These are phyloP conservation scores for Nicotiana tomentosiformis DNA, from an alignment of 257 asterid species.

Conservation along the genomic window DNA sequence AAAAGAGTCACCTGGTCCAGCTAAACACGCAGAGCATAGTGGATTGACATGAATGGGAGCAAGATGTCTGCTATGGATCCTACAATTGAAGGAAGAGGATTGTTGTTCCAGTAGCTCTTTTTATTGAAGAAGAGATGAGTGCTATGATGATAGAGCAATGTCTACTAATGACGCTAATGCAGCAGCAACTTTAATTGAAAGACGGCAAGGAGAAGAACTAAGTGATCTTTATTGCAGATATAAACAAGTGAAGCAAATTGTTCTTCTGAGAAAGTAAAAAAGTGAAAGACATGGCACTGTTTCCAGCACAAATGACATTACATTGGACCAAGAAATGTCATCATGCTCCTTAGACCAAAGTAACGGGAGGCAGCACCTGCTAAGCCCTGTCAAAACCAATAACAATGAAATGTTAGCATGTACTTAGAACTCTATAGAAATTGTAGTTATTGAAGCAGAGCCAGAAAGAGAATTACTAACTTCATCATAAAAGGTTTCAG, in stretches of 20 bases:
- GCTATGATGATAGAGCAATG: not conserved
- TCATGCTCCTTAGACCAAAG: constrained; percentile 67
- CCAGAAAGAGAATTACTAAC: not conserved
- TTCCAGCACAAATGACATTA: constrained; percentile 31
- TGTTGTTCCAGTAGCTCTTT: not conserved
- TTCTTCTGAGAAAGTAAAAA: not conserved
- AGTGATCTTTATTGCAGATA: not conserved
- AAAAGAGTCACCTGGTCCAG: not conserved
- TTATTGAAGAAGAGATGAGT: not conserved
- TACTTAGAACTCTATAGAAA: not conserved
- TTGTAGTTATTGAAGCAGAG: not conserved
- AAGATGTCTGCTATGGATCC: not conserved
- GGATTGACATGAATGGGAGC: constrained; percentile 2
- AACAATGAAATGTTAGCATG: constrained; percentile 8
- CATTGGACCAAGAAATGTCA: constrained; percentile 84
- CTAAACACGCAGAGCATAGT: not conserved
- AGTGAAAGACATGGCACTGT: constrained; percentile 9
- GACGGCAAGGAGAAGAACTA: not conserved
- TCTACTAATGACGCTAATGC: not conserved
- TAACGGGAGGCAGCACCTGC: constrained; percentile 76
- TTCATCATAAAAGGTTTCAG: not conserved
- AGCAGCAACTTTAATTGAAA: not conserved
- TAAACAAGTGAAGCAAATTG: not conserved
- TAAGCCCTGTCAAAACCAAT: constrained; percentile 60
- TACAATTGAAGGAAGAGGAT: not conserved